Evolutionary conservation across 176 grass and related monocot species (phyloP).

Genomic region (Guadua angustifolia): DNA sequence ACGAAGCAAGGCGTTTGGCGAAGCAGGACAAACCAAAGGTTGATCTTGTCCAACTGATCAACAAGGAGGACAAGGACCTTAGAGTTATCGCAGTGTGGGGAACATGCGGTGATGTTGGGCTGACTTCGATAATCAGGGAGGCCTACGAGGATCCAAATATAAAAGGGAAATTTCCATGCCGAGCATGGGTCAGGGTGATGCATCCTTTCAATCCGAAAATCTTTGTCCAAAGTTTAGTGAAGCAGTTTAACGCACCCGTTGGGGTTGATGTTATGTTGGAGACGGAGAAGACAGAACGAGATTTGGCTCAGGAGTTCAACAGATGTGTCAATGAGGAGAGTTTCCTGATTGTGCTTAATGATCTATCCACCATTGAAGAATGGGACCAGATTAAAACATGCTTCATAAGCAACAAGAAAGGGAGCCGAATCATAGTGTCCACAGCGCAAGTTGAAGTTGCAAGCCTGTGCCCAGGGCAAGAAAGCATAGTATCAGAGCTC

Average conservation of each 20-base stretch:
- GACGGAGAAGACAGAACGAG: neutral
- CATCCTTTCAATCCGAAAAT: neutral
- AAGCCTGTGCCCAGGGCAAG: neutral
- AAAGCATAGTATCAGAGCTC: accelerated
- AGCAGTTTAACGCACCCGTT: too few species aligned
- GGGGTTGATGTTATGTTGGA: too few species aligned
- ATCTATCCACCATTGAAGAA: neutral
- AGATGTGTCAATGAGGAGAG: neutral
- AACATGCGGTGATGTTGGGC: neutral
- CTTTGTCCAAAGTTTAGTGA: too few species aligned
- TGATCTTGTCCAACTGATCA: neutral
- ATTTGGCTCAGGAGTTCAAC: neutral
- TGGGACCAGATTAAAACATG: constrained; percentile 1
- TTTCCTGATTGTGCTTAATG: constrained; percentile 27
- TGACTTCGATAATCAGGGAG: neutral
- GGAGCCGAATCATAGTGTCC: constrained; percentile 33
- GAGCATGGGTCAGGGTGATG: constrained; percentile 26
- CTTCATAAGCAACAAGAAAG: neutral
- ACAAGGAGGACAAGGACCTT: neutral
- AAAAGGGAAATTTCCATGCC: neutral
- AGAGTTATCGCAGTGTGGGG: constrained; percentile 26
- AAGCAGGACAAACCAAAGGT: neutral
- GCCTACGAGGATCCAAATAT: neutral
- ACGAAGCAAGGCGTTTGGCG: neutral
- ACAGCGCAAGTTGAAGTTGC: neutral